Percentiles rank a stretch among this genome's conserved stretches.
Evolutionary conservation across 345 rosid species (phyloP).

Genomic region (Gossypium sturtianum): DNA sequence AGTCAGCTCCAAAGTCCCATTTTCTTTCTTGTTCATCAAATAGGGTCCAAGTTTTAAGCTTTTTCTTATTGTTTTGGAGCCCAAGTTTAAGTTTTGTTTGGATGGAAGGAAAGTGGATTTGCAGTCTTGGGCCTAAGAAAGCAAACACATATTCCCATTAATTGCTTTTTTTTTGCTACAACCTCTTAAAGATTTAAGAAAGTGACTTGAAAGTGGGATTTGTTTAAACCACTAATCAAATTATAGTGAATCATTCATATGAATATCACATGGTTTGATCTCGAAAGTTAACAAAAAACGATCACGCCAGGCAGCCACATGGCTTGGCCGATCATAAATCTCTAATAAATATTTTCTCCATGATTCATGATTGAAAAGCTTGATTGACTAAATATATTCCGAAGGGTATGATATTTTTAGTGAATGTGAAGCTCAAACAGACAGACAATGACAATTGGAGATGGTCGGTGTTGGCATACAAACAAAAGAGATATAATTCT

Average conservation of each 20-base stretch:
- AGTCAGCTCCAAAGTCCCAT: too few species aligned
- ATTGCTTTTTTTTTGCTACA: too few species aligned
- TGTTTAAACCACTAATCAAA: not conserved
- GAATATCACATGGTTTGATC: not conserved
- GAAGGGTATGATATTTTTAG: not conserved
- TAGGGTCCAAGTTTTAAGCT: too few species aligned
- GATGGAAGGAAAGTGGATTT: not conserved
- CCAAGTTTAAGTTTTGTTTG: not conserved
- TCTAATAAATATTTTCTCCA: not conserved
- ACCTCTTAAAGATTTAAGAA: not conserved
- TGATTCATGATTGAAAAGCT: not conserved
- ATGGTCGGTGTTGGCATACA: not conserved
- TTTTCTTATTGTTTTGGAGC: too few species aligned
- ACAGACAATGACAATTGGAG: not conserved
- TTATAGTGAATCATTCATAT: not conserved
- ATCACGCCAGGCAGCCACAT: not conserved
- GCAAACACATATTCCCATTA: not conserved
- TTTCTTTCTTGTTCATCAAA: too few species aligned
- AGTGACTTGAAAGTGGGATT: not conserved
- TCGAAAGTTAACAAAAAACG: not conserved
- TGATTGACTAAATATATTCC: not conserved
- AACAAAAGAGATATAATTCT: too few species aligned
- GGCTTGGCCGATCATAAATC: not conserved
- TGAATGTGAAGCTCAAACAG: not conserved
- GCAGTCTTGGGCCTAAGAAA: not conserved